Conservation (phyloP, 192 early-diverging fungal species). For the Coemansia sp. region DNA sequence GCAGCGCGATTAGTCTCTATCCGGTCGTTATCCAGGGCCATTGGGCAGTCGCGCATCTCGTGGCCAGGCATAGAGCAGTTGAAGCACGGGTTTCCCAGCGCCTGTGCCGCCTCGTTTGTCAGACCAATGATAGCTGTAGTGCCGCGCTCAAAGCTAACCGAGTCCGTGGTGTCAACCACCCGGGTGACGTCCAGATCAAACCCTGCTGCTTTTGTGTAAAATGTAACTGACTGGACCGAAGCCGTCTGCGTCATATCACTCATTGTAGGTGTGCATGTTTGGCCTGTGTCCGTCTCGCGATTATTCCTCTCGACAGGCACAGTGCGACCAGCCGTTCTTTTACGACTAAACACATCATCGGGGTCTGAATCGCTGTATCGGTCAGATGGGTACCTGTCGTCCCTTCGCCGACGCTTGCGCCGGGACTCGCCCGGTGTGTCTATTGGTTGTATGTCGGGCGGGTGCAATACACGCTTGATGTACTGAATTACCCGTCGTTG, state of each 20-base stretch:
- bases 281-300: no score
- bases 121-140: constrained; percentile 33
- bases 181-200: constrained; percentile 33
- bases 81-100: constrained; percentile 46
- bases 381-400: neutral
- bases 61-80: constrained; percentile 48
- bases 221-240: constrained; percentile 1
- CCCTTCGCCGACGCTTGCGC: constrained; percentile 42
- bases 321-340: neutral
- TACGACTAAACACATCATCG: neutral
- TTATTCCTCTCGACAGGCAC: no score
- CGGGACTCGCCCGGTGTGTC: neutral
- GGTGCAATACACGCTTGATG: constrained; percentile 15
- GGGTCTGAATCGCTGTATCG: constrained; percentile 1
- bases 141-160: constrained; percentile 23
- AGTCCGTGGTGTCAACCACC: constrained; percentile 8
- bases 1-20: constrained; percentile 30
- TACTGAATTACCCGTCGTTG: constrained; percentile 32
- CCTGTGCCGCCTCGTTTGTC: constrained; percentile 7
- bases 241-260: neutral
- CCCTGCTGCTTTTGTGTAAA: constrained; percentile 27
- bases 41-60: constrained; percentile 38
- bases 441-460: neutral
- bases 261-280: neutral
- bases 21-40: constrained; percentile 23